phyloP scores from a whole-genome alignment of 768 basidiomycete species.

The Termitomyces bulborhizus region DNA sequence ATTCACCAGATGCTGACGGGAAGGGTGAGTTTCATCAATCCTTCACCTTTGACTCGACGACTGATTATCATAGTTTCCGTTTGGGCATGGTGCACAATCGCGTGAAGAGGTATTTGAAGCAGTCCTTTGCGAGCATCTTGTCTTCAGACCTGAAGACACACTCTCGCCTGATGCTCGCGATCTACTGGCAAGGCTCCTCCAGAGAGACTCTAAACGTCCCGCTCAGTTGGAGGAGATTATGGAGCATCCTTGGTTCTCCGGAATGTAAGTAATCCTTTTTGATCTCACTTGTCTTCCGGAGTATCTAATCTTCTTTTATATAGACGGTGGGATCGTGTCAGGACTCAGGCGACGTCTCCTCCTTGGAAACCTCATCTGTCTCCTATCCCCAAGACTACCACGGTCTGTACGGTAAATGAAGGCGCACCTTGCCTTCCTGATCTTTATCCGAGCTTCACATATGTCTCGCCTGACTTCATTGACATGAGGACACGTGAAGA shows the following conservation, averaged over 20 bases:
- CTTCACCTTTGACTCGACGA: background rate
- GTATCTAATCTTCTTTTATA: background rate
- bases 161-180: background rate
- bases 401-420: background rate
- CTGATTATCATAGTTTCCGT: constrained; percentile 7
- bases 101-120: background rate
- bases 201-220: background rate
- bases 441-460: background rate
- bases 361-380: constrained; percentile 4
- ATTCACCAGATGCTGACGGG: constrained; percentile 7
- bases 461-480: background rate
- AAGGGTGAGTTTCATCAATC: background rate
- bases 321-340: constrained; percentile 3
- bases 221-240: constrained; percentile 1
- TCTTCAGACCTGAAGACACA: background rate
- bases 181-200: background rate
- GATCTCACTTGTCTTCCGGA: background rate
- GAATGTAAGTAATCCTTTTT: constrained; percentile 3
- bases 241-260: constrained; percentile 4
- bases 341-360: background rate
- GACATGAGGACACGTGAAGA: no score
- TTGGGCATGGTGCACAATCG: background rate
- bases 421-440: background rate
- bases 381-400: background rate
- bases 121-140: background rate